Evolutionary conservation across 495 filamentous ascomycete species (phyloP).

Genomic region (Neurospora africana): DNA sequence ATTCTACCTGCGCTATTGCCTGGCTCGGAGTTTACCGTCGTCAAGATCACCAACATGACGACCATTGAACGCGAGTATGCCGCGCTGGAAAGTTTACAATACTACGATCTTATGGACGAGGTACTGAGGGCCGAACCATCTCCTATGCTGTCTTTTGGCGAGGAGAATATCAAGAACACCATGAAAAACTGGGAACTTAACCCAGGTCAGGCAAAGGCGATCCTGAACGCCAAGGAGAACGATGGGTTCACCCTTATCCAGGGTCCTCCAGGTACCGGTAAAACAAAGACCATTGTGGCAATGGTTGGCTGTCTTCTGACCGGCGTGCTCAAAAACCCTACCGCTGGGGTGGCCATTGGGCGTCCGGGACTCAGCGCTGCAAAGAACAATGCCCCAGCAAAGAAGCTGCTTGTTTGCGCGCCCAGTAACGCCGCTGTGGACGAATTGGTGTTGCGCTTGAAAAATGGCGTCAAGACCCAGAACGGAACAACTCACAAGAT

Average conservation of each 20-base stretch:
- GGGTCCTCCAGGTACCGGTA: constrained; percentile 91
- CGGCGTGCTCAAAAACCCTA: constrained; percentile 39
- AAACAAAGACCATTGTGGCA: constrained; percentile 95
- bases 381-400: constrained; percentile 29
- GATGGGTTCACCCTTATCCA: constrained; percentile 95
- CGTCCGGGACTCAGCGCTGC: constrained; percentile 34
- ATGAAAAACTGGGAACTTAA: constrained; percentile 75
- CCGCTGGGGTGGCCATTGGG: constrained; percentile 32
- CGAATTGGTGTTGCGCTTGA: constrained; percentile 88
- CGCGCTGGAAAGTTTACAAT: constrained; percentile 77
- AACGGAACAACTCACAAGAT: constrained; percentile 61
- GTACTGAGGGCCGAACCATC: constrained; percentile 82
- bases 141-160: constrained; percentile 66
- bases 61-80: constrained; percentile 93
- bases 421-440: constrained; percentile 97
- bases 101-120: constrained; percentile 91
- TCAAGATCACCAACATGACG: constrained; percentile 76
- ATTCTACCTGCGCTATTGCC: constrained; percentile 39
- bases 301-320: constrained; percentile 85
- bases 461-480: constrained; percentile 71
- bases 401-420: constrained; percentile 90
- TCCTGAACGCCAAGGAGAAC: constrained; percentile 83
- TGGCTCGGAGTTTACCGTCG: constrained; percentile 55
- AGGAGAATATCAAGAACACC: constrained; percentile 54
- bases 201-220: constrained; percentile 80